Evolutionary conservation across 2,329 filamentous ascomycete species (phyloP), one percentile per base, ranked within the genome.

Genomic region (Biscogniauxia marginata): DNA sequence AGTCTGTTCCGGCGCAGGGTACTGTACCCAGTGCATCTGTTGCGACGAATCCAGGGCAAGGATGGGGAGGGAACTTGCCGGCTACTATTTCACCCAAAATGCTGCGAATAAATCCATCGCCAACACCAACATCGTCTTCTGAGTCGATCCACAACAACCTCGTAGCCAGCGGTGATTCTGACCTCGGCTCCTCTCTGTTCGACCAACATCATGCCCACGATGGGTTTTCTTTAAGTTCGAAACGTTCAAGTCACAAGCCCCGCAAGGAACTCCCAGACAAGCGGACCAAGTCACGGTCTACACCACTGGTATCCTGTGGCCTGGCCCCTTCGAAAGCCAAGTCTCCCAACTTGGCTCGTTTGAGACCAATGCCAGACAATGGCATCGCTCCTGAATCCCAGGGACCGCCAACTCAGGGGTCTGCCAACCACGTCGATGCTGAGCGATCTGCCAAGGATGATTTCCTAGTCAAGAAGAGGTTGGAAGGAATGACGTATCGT

Each of bases 401-500:
- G 16, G 22, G 46, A 13, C 6, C 18, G n/a, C 20, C 21, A 30
- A 43, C 49, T 47, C 55, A 1, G 21, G 43, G 2, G 23, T 21
- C n/a, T 46, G 22, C 8, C 23, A 47, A 13, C 47, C 54, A 46
- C 9, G 50, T 8, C 11, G 61, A 57, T 13, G 55, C 53, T n/a
- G 56, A 64, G 22, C 70, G 71, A 39, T 60, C 69, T 8, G 67
- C 65, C 19, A 76, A 76, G 65, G 79, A 84, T 63, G 68, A 75
- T 3, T 79, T 78, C 45, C 75, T 90, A 1, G 69, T 88, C 16
- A 66, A 76, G n/a, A 75, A 78, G 21, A 85, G 84, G 68, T 65
- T 70, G 7, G 69, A 74, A 1, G 86, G 86, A 3, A 74, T 83
- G 74, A 84, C 86, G 0, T 91, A 90, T 72, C 81, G 79, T 53